Evolutionary conservation across 2,329 filamentous ascomycete species (phyloP).

Genomic region (Fusarium buxicola): DNA sequence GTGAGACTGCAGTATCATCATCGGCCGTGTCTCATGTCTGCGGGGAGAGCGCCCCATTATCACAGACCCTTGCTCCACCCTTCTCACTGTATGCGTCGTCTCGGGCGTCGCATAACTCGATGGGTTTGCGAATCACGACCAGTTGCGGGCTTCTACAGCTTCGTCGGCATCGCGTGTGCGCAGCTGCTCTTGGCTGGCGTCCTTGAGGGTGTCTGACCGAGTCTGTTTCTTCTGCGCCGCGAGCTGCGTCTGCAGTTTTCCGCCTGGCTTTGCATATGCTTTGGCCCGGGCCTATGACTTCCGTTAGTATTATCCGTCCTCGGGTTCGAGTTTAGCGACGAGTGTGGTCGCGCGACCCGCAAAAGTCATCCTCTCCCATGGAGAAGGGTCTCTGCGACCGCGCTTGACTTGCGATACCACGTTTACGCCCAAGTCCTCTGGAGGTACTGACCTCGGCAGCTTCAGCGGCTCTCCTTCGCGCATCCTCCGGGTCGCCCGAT

Average conservation of each 20-base stretch:
- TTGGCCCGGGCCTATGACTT: slow-evolving; percentile 72
- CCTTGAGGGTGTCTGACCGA: slow-evolving; percentile 72
- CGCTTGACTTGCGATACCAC: too few relatives aligned
- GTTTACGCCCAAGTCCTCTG: neutral
- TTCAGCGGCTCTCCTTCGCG: slow-evolving; percentile 78
- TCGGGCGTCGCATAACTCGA: neutral
- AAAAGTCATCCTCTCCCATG: neutral
- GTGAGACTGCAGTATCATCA: neutral
- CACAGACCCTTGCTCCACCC: neutral
- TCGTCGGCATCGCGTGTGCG: slow-evolving; percentile 75
- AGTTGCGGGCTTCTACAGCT: slow-evolving; percentile 54
- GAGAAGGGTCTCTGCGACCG: neutral
- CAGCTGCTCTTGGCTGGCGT: slow-evolving; percentile 74
- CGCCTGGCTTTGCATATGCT: slow-evolving; percentile 66
- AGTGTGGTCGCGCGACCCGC: neutral
- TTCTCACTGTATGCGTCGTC: neutral
- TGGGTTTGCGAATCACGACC: slow-evolving; percentile 44
- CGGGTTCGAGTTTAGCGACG: too few relatives aligned
- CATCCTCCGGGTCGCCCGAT: slow-evolving; percentile 62
- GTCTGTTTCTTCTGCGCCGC: slow-evolving; percentile 82
- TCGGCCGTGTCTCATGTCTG: neutral
- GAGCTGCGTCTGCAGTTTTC: slow-evolving; percentile 78
- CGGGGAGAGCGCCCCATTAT: neutral
- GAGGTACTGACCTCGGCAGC: slow-evolving; percentile 80
- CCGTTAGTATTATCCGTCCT: neutral